Evolutionary conservation across 1,284 basidiomycete genomes (phyloP), one percentile per base, ranked within the genome.

Genomic region (Ustilago xerochloae): DNA sequence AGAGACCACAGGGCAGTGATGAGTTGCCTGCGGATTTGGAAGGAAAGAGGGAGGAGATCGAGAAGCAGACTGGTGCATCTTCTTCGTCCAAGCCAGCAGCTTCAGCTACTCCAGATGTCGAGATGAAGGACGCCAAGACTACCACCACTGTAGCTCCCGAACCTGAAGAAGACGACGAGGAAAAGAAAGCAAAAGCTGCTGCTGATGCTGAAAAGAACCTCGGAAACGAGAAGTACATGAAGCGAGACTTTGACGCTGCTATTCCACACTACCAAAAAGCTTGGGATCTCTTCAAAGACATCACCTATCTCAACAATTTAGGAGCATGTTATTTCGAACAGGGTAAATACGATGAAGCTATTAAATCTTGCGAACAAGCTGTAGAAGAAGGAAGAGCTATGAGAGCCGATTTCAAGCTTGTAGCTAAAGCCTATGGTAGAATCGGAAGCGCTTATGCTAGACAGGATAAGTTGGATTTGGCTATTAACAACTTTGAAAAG

Each of bases 241-340:
- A 91, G 80, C 89, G 91, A 70, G 89, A 88, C 60, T 86, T 86
- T 55, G 79, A 68, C 24, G 59, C 73, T 2, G 85, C 85, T 28
- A 79, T 82, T 26, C 71, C 70, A 20, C 77, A 83, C 68, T 86
- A 86, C 77, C 45, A 89, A 75, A 91, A 92, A 83, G 96, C 96
- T 4, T 98, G 96, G 95, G 93, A 97, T 56, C 84, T 90, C 15
- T 94, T 91, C 89, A 93, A 97, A 86, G 94, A 99, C 85, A 89
- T 97, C 75, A 93, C 93, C 7, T 98, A 91, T 88, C 87, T 99
- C 57, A 84, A 83, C 79, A 84, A 84, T 59, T 72, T 84, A 33
- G 84, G 81, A 91, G 94, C 96, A 54, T 94, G 91, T 32, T 92
- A 96, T 86, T 96, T 94, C 79, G 97, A 99, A 86, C 88, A 95